phyloP scores from a whole-genome alignment of 2,329 filamentous ascomycete species.

The Nannizzia gypsea region DNA sequence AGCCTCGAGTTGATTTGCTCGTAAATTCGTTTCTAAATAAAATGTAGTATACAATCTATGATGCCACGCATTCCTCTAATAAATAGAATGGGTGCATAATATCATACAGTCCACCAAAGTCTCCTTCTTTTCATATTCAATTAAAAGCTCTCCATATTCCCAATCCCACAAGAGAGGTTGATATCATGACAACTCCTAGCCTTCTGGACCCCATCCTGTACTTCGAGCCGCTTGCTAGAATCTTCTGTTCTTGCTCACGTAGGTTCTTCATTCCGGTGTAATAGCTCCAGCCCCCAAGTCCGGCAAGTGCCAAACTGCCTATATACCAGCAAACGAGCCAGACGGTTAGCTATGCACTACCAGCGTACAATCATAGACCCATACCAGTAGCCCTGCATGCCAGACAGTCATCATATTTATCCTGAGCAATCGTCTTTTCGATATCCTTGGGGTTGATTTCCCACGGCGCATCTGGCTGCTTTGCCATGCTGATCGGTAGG shows the following conservation, averaged over 20 bases:
- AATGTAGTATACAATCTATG: background rate
- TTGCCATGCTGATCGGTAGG: conserved; percentile 6
- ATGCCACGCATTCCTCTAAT: background rate
- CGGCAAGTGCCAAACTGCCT: conserved; percentile 57
- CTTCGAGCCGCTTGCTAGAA: conserved; percentile 56
- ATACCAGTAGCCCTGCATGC: conserved; percentile 61
- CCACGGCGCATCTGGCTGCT: conserved; percentile 37
- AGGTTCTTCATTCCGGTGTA: conserved; percentile 62
- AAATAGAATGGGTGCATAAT: background rate
- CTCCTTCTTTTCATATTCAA: conserved; percentile 5
- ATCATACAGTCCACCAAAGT: background rate
- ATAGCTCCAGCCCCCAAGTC: conserved; percentile 67
- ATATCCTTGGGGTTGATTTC: conserved; percentile 47
- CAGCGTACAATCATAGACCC: conserved; percentile 17
- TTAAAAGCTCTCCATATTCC: conserved; percentile 53
- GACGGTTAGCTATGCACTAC: background rate
- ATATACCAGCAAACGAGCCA: background rate
- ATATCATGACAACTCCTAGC: conserved; percentile 55
- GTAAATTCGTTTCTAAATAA: background rate
- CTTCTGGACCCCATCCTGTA: conserved; percentile 62
- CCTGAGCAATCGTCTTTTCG: conserved; percentile 42
- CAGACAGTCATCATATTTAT: conserved; percentile 50
- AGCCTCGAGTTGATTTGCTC: background rate
- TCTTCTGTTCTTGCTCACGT: conserved; percentile 47
- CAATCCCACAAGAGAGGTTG: conserved; percentile 55